phyloP scores from a whole-genome alignment of 2,329 filamentous ascomycete genomes.

The Aspergillus fijiensis region DNA sequence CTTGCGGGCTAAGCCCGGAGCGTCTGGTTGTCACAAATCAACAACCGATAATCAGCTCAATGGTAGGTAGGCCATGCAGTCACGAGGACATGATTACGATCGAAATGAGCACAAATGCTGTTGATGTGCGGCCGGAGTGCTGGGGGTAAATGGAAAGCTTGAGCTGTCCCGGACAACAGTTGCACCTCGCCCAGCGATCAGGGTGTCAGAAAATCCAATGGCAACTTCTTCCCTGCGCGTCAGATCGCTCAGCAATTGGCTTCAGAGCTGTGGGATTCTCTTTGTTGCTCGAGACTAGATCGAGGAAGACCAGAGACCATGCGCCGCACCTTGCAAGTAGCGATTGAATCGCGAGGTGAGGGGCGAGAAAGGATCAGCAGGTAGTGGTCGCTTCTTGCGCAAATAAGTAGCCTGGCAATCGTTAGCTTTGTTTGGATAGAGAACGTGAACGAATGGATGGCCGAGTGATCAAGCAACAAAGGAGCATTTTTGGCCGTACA shows the following conservation, averaged over 20 bases:
- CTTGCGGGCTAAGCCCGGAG: neutral
- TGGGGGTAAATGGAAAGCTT: neutral
- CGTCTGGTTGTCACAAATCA: constrained; percentile 22
- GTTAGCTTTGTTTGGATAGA: constrained; percentile 7
- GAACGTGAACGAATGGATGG: constrained; percentile 6
- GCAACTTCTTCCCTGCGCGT: neutral
- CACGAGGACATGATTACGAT: constrained; percentile 24
- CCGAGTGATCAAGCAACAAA: constrained; percentile 10
- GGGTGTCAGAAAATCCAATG: neutral
- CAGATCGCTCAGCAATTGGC: neutral
- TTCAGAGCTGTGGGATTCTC: neutral
- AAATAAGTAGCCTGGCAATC: constrained; percentile 12
- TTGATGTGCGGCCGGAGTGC: constrained; percentile 9
- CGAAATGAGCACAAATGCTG: constrained; percentile 6
- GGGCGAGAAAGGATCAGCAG: constrained; percentile 9
- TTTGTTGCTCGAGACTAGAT: neutral
- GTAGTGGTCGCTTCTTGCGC: neutral
- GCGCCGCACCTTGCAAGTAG: neutral
- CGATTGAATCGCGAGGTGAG: constrained; percentile 1
- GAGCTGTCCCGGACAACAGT: neutral
- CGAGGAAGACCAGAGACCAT: neutral
- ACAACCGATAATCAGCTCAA: constrained; percentile 18
- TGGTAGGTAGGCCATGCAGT: constrained; percentile 17
- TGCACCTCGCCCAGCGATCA: constrained; percentile 6
- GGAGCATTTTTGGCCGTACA: neutral